Evolutionary conservation across 2,329 filamentous ascomycete genomes (phyloP).

Genomic region (Stemphylium vesicarium): DNA sequence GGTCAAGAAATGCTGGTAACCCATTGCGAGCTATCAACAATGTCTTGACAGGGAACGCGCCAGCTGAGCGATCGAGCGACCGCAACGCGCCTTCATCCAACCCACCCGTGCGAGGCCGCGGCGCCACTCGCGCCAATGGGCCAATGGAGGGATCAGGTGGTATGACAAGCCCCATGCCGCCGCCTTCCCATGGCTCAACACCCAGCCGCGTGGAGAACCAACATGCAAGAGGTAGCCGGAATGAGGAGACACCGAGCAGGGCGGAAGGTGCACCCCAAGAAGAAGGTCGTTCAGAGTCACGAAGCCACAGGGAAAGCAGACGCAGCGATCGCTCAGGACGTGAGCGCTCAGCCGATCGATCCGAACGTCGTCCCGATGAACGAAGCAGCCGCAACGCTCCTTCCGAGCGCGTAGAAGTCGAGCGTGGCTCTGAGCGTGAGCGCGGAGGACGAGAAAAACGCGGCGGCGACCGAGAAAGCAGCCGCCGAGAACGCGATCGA

Average conservation of each 20-base stretch:
- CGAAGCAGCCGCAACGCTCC: constrained; percentile 30
- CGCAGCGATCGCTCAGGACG: constrained; percentile 38
- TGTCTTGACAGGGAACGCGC: constrained; percentile 36
- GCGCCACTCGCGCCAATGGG: constrained; percentile 36
- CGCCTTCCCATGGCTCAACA: constrained; percentile 33
- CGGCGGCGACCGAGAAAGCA: constrained; percentile 31
- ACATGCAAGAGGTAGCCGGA: constrained; percentile 27
- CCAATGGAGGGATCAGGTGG: constrained; percentile 22
- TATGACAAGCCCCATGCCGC: constrained; percentile 28
- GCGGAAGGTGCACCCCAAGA: constrained; percentile 29
- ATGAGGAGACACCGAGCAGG: constrained; percentile 24
- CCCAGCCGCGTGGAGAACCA: constrained; percentile 34
- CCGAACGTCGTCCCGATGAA: constrained; percentile 37
- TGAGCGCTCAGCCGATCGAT: constrained; percentile 33
- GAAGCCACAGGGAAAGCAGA: constrained; percentile 36
- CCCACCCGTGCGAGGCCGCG: constrained; percentile 42
- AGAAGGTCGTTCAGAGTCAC: constrained; percentile 35
- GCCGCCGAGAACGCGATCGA: constrained; percentile 19
- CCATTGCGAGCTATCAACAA: constrained; percentile 39
- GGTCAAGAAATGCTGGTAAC: constrained; percentile 31
- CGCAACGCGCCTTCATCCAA: constrained; percentile 19
- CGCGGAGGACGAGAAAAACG: constrained; percentile 36
- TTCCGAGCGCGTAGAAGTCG: constrained; percentile 27
- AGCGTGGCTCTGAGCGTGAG: constrained; percentile 34
- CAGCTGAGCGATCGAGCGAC: constrained; percentile 30